Evolutionary conservation across 2,329 filamentous ascomycete genomes (phyloP), one percentile per base, ranked within the genome.

Genomic region (Xenoacremonium recifei): DNA sequence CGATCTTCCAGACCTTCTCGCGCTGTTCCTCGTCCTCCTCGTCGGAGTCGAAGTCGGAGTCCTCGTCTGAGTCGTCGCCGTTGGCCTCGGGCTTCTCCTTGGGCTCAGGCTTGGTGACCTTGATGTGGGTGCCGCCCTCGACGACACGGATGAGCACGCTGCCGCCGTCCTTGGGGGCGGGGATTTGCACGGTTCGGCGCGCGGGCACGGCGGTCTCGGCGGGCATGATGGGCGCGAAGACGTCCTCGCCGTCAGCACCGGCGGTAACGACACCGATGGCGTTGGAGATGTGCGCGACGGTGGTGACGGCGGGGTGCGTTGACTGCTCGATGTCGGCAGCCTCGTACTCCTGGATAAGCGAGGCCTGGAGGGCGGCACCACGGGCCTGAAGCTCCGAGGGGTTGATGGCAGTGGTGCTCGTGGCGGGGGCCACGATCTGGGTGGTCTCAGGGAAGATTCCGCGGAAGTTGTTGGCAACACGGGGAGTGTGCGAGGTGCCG

Each of bases 321-420:
- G 89, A 95, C 76, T 96, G 91, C 65, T 95, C 88, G 56, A 99
- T 95, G 63, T 97, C 92, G 53, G 89, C 84, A 55, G 82, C 78
- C 59, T 99, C 93, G 68, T 95, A 99, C 68, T 96, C 92, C 67
- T 91, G 84, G 66, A 99, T 89, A 50, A 99, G 75, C 47, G 85
- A 95, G 27, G 93, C 93, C 72, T 99, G 93, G 58, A 99, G 89
- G 21, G 93, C 92, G 47, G 93, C 93, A 62, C 93, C 93, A 51
- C 93, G 84, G 49, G 88, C 87, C 58, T 85, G 76, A 42, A 96
- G 79, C 72, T 97, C 92, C 4, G 89, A 93, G 50, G 93, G 93
- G 79, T 97, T 97, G 71, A 97, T 83, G 49, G 92, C 87, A 19
- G 75, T 76, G 29, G 85, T 59, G 53, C 75, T 81, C 40, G 91